A percentile compares a stretch with the other conserved stretches of the same genome.
These are phyloP conservation scores for Ophiocordyceps camponoti-saundersi DNA, from an alignment of 2,329 filamentous ascomycete genomes.

Conservation along the genomic window DNA sequence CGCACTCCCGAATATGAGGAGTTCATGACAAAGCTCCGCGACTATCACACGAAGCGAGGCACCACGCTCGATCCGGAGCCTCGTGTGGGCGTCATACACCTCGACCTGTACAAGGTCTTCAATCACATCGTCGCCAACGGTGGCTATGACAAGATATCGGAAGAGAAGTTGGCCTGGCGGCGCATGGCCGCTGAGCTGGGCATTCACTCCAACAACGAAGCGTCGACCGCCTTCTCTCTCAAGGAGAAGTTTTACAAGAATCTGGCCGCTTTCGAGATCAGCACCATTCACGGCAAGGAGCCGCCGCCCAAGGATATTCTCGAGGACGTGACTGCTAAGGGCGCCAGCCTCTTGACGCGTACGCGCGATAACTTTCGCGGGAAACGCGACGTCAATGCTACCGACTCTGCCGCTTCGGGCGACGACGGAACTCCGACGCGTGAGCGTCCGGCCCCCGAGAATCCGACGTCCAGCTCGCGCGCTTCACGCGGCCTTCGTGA, in stretches of 20 bases:
- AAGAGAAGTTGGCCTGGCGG: conserved; percentile 75
- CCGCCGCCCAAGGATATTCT: conserved; percentile 79
- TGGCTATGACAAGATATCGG: conserved; percentile 72
- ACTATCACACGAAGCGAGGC: conserved; percentile 64
- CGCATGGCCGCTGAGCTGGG: conserved; percentile 62
- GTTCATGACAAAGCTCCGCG: conserved; percentile 57
- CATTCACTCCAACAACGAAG: conserved; percentile 55
- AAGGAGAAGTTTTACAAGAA: conserved; percentile 87
- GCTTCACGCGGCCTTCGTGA: conserved; percentile 55
- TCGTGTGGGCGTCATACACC: conserved; percentile 58
- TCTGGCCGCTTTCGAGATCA: conserved; percentile 74
- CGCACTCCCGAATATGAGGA: conserved; percentile 56
- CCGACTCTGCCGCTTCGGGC: conserved; percentile 41
- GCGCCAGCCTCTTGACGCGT: conserved; percentile 60
- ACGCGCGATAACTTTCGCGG: conserved; percentile 59
- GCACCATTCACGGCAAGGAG: conserved; percentile 57
- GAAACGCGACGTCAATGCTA: conserved; percentile 31
- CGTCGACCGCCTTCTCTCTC: conserved; percentile 70
- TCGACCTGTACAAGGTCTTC: conserved; percentile 67
- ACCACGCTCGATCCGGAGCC: conserved; percentile 67
- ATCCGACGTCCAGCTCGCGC: conserved; percentile 33
- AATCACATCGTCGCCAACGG: conserved; percentile 59
- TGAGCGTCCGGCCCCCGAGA: conserved; percentile 31
- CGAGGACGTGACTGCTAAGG: conserved; percentile 74
- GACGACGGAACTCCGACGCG: conserved; percentile 42